These are phyloP conservation scores for Volvox reticuliferus DNA, from an alignment of 139 green algal species.

Conservation along the genomic window DNA sequence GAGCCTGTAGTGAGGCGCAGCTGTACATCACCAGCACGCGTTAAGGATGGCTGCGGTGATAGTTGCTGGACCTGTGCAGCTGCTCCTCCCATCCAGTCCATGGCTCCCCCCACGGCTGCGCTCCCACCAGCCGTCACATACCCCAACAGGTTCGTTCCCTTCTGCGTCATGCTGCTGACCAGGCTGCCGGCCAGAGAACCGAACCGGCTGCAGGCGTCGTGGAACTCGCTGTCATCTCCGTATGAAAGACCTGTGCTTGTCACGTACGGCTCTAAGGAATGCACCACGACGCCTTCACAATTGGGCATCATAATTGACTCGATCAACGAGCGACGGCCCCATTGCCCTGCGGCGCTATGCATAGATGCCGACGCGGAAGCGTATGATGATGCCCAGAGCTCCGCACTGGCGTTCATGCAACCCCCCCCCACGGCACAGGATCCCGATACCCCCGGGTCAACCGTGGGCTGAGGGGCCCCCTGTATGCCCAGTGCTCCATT, in stretches of 20 bases:
- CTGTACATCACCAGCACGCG: neutral
- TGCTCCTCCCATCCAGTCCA: neutral
- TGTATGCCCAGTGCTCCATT: neutral
- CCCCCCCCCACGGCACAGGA: too few species aligned
- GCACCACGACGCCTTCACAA: slow-evolving; percentile 64
- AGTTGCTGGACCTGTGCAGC: neutral
- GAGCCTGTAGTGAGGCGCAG: neutral
- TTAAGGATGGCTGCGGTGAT: neutral
- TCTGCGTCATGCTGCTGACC: slow-evolving; percentile 8
- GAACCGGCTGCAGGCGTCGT: slow-evolving; percentile 35
- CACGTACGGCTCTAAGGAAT: slow-evolving; percentile 59
- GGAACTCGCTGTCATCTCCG: slow-evolving; percentile 35
- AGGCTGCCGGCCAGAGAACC: slow-evolving; percentile 19
- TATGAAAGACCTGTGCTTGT: neutral
- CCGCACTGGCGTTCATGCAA: neutral
- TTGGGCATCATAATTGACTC: slow-evolving; percentile 73
- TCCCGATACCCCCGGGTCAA: too few species aligned
- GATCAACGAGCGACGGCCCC: slow-evolving; percentile 67
- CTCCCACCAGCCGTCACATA: slow-evolving; percentile 19
- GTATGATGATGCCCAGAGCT: slow-evolving; percentile 8
- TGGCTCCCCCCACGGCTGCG: neutral
- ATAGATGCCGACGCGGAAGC: neutral
- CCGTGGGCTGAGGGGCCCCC: too few species aligned
- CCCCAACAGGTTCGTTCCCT: slow-evolving; percentile 1
- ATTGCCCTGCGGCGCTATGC: slow-evolving; percentile 30